Evolutionary conservation across 1,284 basidiomycete species (phyloP).

Genomic region (Laetiporus sulphureus): DNA sequence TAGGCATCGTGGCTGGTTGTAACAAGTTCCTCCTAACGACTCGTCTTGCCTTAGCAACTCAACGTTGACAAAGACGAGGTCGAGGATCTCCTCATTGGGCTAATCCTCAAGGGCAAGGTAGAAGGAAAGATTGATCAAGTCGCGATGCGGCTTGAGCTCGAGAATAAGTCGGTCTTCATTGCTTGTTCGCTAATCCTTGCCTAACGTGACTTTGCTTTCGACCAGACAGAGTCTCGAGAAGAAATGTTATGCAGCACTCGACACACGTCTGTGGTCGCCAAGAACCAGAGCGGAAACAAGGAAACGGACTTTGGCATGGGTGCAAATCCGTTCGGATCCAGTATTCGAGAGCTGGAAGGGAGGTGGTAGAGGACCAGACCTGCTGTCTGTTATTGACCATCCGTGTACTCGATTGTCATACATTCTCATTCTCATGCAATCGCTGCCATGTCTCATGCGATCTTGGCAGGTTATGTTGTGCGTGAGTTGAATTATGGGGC

Average conservation of each 20-base stretch:
- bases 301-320: slow-evolving; percentile 15
- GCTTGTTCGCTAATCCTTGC: slow-evolving; percentile 6
- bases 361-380: slow-evolving; percentile 10
- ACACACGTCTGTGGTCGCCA: slow-evolving; percentile 65
- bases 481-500: too few relatives aligned
- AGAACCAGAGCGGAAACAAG: slow-evolving; percentile 43
- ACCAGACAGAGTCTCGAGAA: slow-evolving; percentile 81
- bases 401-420: not conserved
- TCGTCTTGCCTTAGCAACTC: slow-evolving; percentile 77
- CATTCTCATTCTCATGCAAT: too few relatives aligned
- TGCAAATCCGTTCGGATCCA: slow-evolving; percentile 11
- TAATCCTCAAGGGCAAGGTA: slow-evolving; percentile 94
- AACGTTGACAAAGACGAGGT: slow-evolving; percentile 86
- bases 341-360: slow-evolving; percentile 8
- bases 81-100: slow-evolving; percentile 86
- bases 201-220: not conserved
- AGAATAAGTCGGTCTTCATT: slow-evolving; percentile 72
- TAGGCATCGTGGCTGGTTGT: too few relatives aligned
- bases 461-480: too few relatives aligned
- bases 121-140: slow-evolving; percentile 96
- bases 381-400: not conserved
- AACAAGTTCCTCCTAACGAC: too few relatives aligned
- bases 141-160: slow-evolving; percentile 84
- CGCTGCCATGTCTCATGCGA: too few relatives aligned
- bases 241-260: slow-evolving; percentile 77